Conservation (phyloP, 495 filamentous ascomycete genomes). For the Neurospora africana region DNA sequence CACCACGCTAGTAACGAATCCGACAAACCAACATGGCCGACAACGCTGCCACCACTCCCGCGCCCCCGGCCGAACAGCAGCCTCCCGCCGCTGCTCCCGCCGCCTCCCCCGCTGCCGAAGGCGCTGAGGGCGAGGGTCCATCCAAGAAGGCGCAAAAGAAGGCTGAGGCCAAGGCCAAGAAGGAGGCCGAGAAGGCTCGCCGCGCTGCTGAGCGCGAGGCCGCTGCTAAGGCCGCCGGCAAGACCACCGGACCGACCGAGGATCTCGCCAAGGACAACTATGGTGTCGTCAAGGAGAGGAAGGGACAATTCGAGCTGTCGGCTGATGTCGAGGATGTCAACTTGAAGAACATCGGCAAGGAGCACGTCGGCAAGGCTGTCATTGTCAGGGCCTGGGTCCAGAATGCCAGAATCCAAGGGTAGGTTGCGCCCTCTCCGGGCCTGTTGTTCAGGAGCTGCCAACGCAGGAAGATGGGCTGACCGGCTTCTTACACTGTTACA, state of each 20-base stretch:
- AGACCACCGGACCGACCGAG: slow-evolving; percentile 28
- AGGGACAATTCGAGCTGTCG: slow-evolving; percentile 8
- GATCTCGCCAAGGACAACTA: slow-evolving; percentile 66
- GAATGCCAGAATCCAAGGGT: slow-evolving; percentile 68
- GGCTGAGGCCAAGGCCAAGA: slow-evolving; percentile 43
- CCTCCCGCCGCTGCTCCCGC: slow-evolving; percentile 11
- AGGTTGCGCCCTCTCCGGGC: background rate
- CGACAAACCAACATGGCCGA: background rate
- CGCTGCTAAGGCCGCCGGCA: slow-evolving; percentile 30
- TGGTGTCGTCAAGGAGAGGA: slow-evolving; percentile 24
- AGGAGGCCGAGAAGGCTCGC: slow-evolving; percentile 41
- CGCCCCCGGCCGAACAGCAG: background rate
- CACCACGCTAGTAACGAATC: background rate
- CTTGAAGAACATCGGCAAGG: slow-evolving; percentile 45
- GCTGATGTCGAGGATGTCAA: slow-evolving; percentile 30
- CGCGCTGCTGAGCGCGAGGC: slow-evolving; percentile 41
- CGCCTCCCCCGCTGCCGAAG: slow-evolving; percentile 8
- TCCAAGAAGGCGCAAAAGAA: slow-evolving; percentile 50
- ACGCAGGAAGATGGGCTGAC: background rate
- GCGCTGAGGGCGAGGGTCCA: slow-evolving; percentile 12
- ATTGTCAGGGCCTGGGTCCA: slow-evolving; percentile 76
- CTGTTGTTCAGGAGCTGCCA: background rate
- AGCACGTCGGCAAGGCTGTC: slow-evolving; percentile 62
- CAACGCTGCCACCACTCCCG: background rate
- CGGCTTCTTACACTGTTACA: background rate